Evolutionary conservation across 805 yeast species (phyloP).

Genomic region (Metschnikowia noctiluminum): DNA sequence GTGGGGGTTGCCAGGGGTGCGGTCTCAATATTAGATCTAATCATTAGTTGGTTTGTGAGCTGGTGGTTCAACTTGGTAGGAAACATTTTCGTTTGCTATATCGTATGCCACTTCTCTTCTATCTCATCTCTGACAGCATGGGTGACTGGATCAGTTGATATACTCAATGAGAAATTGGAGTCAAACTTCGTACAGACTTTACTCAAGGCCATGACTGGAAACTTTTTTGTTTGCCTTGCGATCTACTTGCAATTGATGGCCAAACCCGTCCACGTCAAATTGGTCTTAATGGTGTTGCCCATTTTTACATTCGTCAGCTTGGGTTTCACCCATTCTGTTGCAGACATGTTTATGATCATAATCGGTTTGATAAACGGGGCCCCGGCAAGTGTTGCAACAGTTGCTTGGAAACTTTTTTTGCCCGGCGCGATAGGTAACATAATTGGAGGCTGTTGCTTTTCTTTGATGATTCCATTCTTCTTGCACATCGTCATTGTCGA

Average conservation of each 20-base stretch:
- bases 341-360: slow-evolving; percentile 71
- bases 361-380: slow-evolving; percentile 69
- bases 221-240: slow-evolving; percentile 73
- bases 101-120: slow-evolving; percentile 57
- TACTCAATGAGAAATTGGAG: slow-evolving; percentile 43
- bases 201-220: slow-evolving; percentile 71
- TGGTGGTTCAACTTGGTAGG: slow-evolving; percentile 66
- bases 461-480: slow-evolving; percentile 65
- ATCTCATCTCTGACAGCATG: slow-evolving; percentile 40
- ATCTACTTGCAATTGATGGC: slow-evolving; percentile 75
- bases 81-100: slow-evolving; percentile 61
- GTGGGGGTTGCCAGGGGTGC: slow-evolving; percentile 71
- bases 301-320: slow-evolving; percentile 72
- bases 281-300: slow-evolving; percentile 61
- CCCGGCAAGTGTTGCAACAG: slow-evolving; percentile 55
- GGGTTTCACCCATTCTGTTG: slow-evolving; percentile 80
- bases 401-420: slow-evolving; percentile 68
- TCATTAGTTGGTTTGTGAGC: slow-evolving; percentile 64
- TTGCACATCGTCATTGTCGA: slow-evolving; percentile 72
- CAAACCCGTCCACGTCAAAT: slow-evolving; percentile 74
- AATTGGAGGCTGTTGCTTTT: slow-evolving; percentile 73
- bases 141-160: slow-evolving; percentile 45
- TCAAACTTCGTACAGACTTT: slow-evolving; percentile 59
- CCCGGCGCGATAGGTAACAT: slow-evolving; percentile 75
- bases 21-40: slow-evolving; percentile 57